Base-by-base conservation (phyloP, 345 rosid genomes). In the Gossypioides kirkii region DNA sequence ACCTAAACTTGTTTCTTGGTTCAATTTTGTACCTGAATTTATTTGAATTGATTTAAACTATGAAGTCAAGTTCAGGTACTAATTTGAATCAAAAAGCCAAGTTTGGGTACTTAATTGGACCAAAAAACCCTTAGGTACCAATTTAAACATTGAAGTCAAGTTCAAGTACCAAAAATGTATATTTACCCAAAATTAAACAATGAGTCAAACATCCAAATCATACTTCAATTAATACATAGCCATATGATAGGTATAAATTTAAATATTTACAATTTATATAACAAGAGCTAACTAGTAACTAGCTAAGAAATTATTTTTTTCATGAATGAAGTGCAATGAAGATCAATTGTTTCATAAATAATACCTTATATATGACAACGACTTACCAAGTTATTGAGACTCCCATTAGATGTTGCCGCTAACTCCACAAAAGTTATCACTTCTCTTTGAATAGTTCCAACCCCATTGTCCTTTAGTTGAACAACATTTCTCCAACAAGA, bases 371-470 rank as follows among this genome's bases (percentile, higher is more conserved):
- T 2, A 8, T 73, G 18, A 61, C 20, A 50, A 77, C 2, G 75
- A 74, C 81, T 53, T 79, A 89, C 89, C 89, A 86, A 66, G 82
- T 87, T 89, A 76, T 89, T 88, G 52, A 62, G 74, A 81, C 77
- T 82, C 66, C 85, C 87, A 61, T 70, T 74, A 64, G 82, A 82
- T 73, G 89, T 87, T 79, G 94, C 94, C 14, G 82, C 87, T 65
- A 85, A 77, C 74, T 89, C 94, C 65, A 87, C 84, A 72, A 86
- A 85, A 38, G 94, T 83, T 53, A 89, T 78, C 55, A 81, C 74
- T 73, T 85, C 91, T 73, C 84, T 82, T 75, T 85, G 94, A 77
- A 89, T 84, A 71, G 79, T 77, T 81, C 81, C 83, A 62, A 79
- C 53, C 72, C 84, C 78, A 61, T 77, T 62, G 70, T 75, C 61